Conservation (phyloP, 345 rosid genomes). For the Camelina sativa region DNA sequence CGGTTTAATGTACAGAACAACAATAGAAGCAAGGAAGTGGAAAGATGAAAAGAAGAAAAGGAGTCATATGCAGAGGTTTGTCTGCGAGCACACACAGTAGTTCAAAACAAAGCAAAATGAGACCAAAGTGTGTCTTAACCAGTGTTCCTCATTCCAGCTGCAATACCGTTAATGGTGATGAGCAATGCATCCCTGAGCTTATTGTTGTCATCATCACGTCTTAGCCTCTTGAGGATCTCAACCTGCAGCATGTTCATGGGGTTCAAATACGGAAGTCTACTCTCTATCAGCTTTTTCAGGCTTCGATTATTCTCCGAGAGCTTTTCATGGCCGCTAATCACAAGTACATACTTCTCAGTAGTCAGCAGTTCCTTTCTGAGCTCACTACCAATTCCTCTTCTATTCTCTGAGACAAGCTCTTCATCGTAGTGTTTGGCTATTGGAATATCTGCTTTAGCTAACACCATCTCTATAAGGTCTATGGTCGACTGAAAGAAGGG, state of each 20-base stretch:
- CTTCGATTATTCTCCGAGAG: conserved; percentile 75
- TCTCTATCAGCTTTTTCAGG: conserved; percentile 86
- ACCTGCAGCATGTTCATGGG: conserved; percentile 92
- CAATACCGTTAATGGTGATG: conserved; percentile 90
- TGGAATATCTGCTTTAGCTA: conserved; percentile 86
- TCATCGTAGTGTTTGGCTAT: conserved; percentile 94
- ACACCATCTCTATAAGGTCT: conserved; percentile 95
- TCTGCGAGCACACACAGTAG: not conserved
- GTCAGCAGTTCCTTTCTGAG: conserved; percentile 68
- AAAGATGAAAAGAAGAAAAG: not conserved
- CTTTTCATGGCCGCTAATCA: conserved; percentile 75
- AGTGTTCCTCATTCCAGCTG: conserved; percentile 98
- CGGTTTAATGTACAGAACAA: conserved; percentile 1
- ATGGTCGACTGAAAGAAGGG: conserved; percentile 93
- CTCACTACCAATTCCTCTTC: conserved; percentile 70
- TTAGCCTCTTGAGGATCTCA: conserved; percentile 81
- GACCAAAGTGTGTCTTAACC: conserved; percentile 45
- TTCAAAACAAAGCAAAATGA: conserved; percentile 24
- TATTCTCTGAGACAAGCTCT: conserved; percentile 71
- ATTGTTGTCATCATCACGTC: conserved; percentile 78
- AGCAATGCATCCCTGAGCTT: conserved; percentile 92
- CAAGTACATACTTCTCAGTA: conserved; percentile 78
- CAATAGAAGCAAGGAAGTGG: conserved; percentile 10
- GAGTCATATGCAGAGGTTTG: not conserved
- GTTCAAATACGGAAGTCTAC: conserved; percentile 88